Percentiles rank a stretch among this genome's conserved stretches.
phyloP scores from a whole-genome alignment of 2,329 filamentous ascomycete genomes.

The Diaporthe caulivora region DNA sequence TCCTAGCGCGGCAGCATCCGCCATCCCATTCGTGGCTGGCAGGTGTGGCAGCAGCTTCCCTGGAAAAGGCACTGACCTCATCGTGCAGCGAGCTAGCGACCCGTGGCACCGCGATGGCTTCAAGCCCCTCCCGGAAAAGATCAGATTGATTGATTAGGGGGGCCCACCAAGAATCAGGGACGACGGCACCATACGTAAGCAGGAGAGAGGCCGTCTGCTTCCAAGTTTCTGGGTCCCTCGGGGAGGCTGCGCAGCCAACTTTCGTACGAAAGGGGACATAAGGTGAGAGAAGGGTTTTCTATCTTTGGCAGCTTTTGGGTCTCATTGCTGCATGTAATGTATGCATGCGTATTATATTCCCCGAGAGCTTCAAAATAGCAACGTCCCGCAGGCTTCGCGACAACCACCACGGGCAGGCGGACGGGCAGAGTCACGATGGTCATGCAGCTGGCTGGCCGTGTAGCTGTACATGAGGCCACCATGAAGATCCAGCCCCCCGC shows the following conservation, averaged over 20 bases:
- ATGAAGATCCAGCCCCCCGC: neutral
- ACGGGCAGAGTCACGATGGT: neutral
- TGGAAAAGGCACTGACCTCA: slow-evolving; percentile 21
- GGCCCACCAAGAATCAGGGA: neutral
- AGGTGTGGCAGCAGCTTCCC: neutral
- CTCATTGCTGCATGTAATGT: neutral
- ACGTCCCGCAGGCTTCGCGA: neutral
- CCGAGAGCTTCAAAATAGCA: neutral
- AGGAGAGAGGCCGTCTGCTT: slow-evolving; percentile 4
- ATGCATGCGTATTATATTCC: neutral
- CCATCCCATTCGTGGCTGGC: neutral
- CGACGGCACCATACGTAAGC: neutral
- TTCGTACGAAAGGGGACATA: neutral
- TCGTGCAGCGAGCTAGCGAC: slow-evolving; percentile 33
- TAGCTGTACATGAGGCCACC: neutral
- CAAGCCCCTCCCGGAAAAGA: neutral
- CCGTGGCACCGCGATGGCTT: slow-evolving; percentile 29
- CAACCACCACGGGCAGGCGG: neutral
- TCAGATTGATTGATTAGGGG: neutral
- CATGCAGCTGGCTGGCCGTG: neutral
- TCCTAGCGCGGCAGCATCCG: neutral
- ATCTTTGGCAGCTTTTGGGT: slow-evolving; percentile 16
- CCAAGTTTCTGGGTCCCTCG: neutral
- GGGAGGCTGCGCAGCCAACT: slow-evolving; percentile 8
- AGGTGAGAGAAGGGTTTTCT: neutral